phyloP scores from a whole-genome alignment of 2,329 filamentous ascomycete species.

The Aspergillus pseudoviridinutans region DNA sequence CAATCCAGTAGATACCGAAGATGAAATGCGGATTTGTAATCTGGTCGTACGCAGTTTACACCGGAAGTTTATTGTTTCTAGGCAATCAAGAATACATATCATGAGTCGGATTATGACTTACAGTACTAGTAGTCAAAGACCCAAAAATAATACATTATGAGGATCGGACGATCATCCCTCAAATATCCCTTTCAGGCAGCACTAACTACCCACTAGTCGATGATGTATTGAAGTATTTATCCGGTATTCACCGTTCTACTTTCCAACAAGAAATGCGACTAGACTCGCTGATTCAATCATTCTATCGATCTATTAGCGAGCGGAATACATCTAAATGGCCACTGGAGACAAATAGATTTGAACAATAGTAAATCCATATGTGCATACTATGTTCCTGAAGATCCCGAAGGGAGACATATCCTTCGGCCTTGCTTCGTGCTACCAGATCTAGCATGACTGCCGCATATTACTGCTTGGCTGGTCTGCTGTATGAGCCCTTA shows the following conservation, averaged over 20 bases:
- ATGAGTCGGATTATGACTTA: background rate
- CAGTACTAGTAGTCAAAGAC: too few relatives aligned
- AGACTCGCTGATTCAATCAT: background rate
- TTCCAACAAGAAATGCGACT: background rate
- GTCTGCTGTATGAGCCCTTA: background rate
- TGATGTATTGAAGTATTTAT: background rate
- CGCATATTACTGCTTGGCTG: too few relatives aligned
- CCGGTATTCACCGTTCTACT: background rate
- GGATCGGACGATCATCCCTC: too few relatives aligned
- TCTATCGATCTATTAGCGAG: background rate
- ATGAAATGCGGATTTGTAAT: background rate
- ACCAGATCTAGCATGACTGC: too few relatives aligned
- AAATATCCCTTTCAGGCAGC: background rate
- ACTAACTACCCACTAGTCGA: background rate
- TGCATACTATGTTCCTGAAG: too few relatives aligned
- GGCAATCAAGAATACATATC: too few relatives aligned
- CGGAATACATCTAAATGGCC: background rate
- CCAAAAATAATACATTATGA: too few relatives aligned
- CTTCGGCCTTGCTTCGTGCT: too few relatives aligned
- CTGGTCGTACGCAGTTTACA: background rate
- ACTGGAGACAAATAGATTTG: background rate
- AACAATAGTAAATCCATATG: too few relatives aligned
- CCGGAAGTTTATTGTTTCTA: background rate
- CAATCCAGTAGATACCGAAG: background rate
- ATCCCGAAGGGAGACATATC: too few relatives aligned